phyloP scores from a whole-genome alignment of 129 eudicot genomes.

The Helianthus annuus region HanXRQr2.0-SUNRISE NC_035439.2:75542669-75543168 shows the following conservation, averaged over 20 bases:
- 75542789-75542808: not conserved
- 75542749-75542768: too few species aligned
- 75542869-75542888: too few species aligned
- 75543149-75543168: slow-evolving; percentile 23
- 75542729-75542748: too few species aligned
- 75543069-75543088: slow-evolving; percentile 59
- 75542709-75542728: too few species aligned
- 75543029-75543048: slow-evolving; percentile 55
- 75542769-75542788: slow-evolving; percentile 97
- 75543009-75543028: slow-evolving; percentile 55
- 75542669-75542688: too few species aligned
- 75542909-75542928: too few species aligned
- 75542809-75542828: not conserved
- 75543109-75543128: slow-evolving; percentile 24
- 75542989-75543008: slow-evolving; percentile 58
- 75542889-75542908: not conserved
- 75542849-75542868: not conserved
- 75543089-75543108: slow-evolving; percentile 47
- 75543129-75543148: not conserved
- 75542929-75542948: not conserved
- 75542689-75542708: too few species aligned
- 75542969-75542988: not conserved
- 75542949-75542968: not conserved
- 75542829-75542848: not conserved
- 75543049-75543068: slow-evolving; percentile 48